Base-by-base conservation (phyloP, 2,329 filamentous ascomycete genomes). In the Ambrosiella beaveri region DNA sequence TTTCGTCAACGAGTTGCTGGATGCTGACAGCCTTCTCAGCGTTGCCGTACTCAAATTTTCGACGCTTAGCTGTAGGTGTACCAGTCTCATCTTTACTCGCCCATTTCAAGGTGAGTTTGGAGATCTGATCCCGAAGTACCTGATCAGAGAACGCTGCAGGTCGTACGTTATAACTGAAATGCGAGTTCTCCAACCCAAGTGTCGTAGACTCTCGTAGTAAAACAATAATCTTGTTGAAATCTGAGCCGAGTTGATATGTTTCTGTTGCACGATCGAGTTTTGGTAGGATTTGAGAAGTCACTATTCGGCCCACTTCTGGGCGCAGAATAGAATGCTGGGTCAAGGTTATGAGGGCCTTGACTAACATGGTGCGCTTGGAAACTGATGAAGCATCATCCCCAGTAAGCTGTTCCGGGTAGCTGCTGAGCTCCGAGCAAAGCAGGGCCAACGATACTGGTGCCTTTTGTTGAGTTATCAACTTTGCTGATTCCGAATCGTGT, bases 401-500 rank as follows among this genome's bases (percentile, higher is more conserved):
- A n/a, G 66, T 62, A 13, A 71, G 63, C 8, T 65, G 65, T 19
- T 67, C 66, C 17, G 67, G 66, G 11, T 64, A 65, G 17, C 64
- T 67, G 35, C 70, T 65, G 59, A 72, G 64, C 38, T 76, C 73
- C 17, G 67, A 68, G 54, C 73, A 75, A 11, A 76, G 66, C 2
- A 74, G 58, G 12, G 71, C 66, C 13, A 75, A 65, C 13, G 53
- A 35, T 35, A 60, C 27, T 3, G 7, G 73, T 12, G 56, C 59
- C 47, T 60, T 60, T 36, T 58, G 54, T 9, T 55, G 27, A 12
- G 57, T 44, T 9, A 60, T 57, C 6, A 58, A 52, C 11, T 41
- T 49, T 8, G 56, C 52, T 27, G 56, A 53, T 13, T 58, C 54
- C 13, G 56, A 58, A n/a, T 44, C 45, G 38, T 56, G 54, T 27